Evolutionary conservation across 805 yeast species (phyloP).

Genomic region (Saccharomycopsis selenospora): DNA sequence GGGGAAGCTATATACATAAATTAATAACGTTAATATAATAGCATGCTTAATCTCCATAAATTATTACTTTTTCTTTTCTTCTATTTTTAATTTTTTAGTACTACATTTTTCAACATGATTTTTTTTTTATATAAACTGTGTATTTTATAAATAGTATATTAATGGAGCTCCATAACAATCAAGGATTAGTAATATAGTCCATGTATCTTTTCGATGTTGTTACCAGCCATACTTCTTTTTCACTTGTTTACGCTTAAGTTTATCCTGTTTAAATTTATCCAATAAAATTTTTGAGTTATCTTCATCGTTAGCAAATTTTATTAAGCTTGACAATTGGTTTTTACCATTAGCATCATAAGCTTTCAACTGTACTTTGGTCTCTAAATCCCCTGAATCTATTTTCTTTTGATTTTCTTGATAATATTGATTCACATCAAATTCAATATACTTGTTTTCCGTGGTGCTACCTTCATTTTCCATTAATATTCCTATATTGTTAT

Average conservation of each 20-base stretch:
- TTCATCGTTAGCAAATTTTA: slow-evolving; percentile 26
- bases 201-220: background rate
- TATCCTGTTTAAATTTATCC: slow-evolving; percentile 22
- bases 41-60: too few relatives aligned
- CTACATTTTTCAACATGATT: background rate
- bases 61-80: too few relatives aligned
- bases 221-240: slow-evolving; percentile 23
- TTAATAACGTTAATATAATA: too few relatives aligned
- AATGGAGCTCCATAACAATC: too few relatives aligned
- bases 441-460: slow-evolving; percentile 22
- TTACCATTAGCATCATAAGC: slow-evolving; percentile 27
- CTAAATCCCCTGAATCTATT: slow-evolving; percentile 27
- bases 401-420: slow-evolving; percentile 26
- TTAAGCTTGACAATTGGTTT: slow-evolving; percentile 29
- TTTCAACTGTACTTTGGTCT: slow-evolving; percentile 23
- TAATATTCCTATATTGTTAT: too few relatives aligned
- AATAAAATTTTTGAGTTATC: slow-evolving; percentile 25
- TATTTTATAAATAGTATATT: too few relatives aligned
- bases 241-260: slow-evolving; percentile 18
- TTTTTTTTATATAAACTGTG: too few relatives aligned
- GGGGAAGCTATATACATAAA: too few relatives aligned
- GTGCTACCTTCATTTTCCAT: background rate
- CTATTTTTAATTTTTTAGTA: too few relatives aligned
- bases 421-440: slow-evolving; percentile 28
- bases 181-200: too few relatives aligned